Evolutionary conservation across 2,329 filamentous ascomycete genomes (phyloP).

Genomic region (Botryotinia calthae): DNA sequence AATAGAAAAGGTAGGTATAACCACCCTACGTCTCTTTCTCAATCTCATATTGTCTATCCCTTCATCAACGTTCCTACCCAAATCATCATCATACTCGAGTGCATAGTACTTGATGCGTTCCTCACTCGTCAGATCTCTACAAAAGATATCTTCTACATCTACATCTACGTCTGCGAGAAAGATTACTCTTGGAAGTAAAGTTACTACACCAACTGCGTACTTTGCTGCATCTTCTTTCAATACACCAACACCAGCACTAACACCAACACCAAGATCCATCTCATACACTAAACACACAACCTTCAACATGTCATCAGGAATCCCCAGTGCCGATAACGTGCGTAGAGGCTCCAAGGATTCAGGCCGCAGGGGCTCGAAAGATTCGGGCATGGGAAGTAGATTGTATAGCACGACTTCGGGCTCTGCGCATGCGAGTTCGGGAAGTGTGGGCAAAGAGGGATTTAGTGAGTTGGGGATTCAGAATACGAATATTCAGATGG

Average conservation of each 20-base stretch:
- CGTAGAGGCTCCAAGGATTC: not conserved
- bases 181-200: not conserved
- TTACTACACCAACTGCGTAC: not conserved
- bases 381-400: not conserved
- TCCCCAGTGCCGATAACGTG: not conserved
- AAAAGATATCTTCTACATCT: not conserved
- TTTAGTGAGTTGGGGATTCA: constrained; percentile 43
- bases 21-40: not conserved
- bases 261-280: not conserved
- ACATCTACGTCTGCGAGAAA: not conserved
- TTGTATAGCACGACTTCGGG: not conserved
- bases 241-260: not conserved
- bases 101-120: constrained; percentile 2
- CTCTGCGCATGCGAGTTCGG: not conserved
- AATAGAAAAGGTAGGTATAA: not conserved
- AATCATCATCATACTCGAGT: not conserved
- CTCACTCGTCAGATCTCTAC: not conserved
- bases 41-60: not conserved
- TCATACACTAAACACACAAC: not conserved
- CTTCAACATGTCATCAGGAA: not conserved
- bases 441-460: not conserved
- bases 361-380: not conserved
- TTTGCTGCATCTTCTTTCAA: not conserved
- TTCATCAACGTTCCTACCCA: not conserved
- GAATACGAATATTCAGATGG: constrained; percentile 53